Percentiles rank a stretch among this genome's conserved stretches.
Conservation (phyloP, 2,329 filamentous ascomycete genomes). For the Ploettnerulaceae sp. region DNA sequence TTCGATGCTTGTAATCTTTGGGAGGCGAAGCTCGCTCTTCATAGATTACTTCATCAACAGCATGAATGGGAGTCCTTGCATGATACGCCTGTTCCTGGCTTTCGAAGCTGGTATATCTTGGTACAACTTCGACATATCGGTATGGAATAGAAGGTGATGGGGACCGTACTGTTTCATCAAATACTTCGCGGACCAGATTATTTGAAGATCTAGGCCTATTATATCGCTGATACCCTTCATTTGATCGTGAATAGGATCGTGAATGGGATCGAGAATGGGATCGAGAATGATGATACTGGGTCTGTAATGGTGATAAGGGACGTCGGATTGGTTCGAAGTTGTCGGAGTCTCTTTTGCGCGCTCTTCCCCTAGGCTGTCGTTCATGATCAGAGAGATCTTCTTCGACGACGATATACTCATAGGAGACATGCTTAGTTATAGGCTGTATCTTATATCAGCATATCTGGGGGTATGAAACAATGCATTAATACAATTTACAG, state of each 20-base stretch:
- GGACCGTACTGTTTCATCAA: conserved; percentile 3
- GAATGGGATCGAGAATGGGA: no score
- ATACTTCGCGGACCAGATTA: background rate
- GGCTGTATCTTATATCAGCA: background rate
- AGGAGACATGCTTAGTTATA: background rate
- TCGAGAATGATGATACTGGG: background rate
- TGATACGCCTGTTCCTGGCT: conserved; percentile 1
- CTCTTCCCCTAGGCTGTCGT: conserved; percentile 11
- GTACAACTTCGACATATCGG: conserved; percentile 9
- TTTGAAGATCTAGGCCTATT: background rate
- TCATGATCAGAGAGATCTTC: conserved; percentile 14
- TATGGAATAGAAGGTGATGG: conserved; percentile 12
- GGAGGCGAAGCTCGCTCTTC: background rate
- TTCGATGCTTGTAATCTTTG: background rate
- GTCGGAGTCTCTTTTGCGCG: background rate
- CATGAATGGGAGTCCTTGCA: background rate
- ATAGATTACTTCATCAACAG: background rate
- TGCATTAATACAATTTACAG: background rate
- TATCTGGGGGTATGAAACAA: background rate
- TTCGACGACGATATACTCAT: conserved; percentile 17
- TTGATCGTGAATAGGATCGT: no score
- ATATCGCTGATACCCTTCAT: background rate
- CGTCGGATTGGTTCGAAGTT: background rate
- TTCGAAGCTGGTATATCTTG: background rate
- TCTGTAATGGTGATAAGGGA: background rate